Evolutionary conservation across 108 stramenopile genomes (phyloP).

Genomic region (Cyclotella baltica): DNA sequence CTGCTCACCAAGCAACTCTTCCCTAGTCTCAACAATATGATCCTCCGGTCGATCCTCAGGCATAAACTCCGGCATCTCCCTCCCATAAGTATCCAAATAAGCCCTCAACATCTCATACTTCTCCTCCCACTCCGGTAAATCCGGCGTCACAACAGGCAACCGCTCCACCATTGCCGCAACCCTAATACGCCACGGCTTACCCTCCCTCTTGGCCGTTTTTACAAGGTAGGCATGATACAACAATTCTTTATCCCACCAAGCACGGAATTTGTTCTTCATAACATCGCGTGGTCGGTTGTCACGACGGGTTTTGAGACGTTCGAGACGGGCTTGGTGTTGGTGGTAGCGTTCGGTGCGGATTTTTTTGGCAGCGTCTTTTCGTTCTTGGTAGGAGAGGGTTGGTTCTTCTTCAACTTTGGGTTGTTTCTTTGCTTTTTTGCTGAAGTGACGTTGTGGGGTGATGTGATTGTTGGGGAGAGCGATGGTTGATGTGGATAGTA

Average conservation of each 20-base stretch:
- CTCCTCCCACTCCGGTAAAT: slow-evolving; percentile 69
- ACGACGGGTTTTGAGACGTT: slow-evolving; percentile 60
- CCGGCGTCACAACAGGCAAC: slow-evolving; percentile 74
- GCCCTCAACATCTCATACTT: slow-evolving; percentile 71
- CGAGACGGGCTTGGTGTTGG: slow-evolving; percentile 46
- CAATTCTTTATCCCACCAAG: slow-evolving; percentile 66
- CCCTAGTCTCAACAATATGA: slow-evolving; percentile 55
- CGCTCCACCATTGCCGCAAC: slow-evolving; percentile 83
- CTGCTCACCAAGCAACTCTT: slow-evolving; percentile 70
- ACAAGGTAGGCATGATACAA: slow-evolving; percentile 64
- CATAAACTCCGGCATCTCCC: slow-evolving; percentile 75
- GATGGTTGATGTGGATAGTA: background rate
- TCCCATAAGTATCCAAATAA: slow-evolving; percentile 66
- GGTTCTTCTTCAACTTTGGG: background rate
- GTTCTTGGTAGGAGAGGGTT: slow-evolving; percentile 33
- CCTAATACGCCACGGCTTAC: slow-evolving; percentile 77
- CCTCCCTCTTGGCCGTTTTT: slow-evolving; percentile 68
- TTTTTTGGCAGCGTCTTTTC: slow-evolving; percentile 63
- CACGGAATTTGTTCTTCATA: slow-evolving; percentile 56
- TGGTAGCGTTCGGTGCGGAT: slow-evolving; percentile 58
- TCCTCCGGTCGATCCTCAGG: slow-evolving; percentile 51
- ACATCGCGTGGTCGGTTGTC: slow-evolving; percentile 55
- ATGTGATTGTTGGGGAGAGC: slow-evolving; percentile 7
- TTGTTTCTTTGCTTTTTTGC: slow-evolving; percentile 11
- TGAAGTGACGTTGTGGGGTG: slow-evolving; percentile 17